Evolutionary conservation across 345 rosid species (phyloP).

Genomic region (Kandelia obovata): DNA sequence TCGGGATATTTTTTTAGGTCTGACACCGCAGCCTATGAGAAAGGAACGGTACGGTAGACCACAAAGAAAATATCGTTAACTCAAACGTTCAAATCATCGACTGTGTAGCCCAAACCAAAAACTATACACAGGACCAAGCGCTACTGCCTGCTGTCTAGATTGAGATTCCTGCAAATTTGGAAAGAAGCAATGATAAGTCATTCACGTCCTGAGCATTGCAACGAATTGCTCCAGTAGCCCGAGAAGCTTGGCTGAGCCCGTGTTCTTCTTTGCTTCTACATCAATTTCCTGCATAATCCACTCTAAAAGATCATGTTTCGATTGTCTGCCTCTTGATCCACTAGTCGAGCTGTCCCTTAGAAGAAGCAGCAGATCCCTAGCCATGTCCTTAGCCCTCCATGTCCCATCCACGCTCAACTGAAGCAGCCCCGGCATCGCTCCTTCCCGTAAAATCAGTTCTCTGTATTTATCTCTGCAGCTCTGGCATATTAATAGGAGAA

Average conservation of each 20-base stretch:
- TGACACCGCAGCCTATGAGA: too few relatives aligned
- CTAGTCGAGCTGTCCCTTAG: constrained; percentile 48
- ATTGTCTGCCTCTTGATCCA: constrained; percentile 31
- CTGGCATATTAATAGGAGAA: constrained; percentile 56
- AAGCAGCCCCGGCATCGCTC: constrained; percentile 74
- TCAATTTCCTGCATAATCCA: constrained; percentile 57
- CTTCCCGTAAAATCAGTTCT: constrained; percentile 68
- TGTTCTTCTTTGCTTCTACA: constrained; percentile 47
- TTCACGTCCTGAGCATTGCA: constrained; percentile 56
- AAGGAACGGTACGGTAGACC: too few relatives aligned
- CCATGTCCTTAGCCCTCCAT: constrained; percentile 54
- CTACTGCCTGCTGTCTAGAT: background rate
- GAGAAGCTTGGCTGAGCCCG: constrained; percentile 38
- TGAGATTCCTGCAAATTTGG: background rate
- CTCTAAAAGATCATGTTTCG: constrained; percentile 43
- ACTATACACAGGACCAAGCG: background rate
- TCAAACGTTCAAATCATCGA: background rate
- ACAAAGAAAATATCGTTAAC: too few relatives aligned
- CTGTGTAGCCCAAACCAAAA: background rate
- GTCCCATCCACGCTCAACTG: constrained; percentile 77
- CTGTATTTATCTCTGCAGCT: constrained; percentile 63
- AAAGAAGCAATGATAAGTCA: constrained; percentile 4
- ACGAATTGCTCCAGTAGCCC: constrained; percentile 68
- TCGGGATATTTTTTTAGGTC: too few relatives aligned
- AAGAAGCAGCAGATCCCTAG: constrained; percentile 56